Evolutionary conservation across 2,329 filamentous ascomycete genomes (phyloP).

Genomic region (Colletotrichum trifolii): DNA sequence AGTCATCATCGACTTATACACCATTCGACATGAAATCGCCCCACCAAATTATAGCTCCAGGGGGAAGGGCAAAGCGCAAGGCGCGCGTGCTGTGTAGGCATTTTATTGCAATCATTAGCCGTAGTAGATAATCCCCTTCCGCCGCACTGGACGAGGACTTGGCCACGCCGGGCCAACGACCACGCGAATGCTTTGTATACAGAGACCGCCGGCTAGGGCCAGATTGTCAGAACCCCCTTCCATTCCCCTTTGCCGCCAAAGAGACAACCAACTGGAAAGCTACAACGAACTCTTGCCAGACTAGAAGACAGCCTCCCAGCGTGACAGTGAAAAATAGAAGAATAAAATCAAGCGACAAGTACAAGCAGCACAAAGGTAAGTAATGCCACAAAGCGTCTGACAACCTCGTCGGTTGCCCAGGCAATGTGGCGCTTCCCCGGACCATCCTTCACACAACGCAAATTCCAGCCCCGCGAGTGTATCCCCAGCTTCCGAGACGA

Average conservation of each 20-base stretch:
- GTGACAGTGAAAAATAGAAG: constrained; percentile 18
- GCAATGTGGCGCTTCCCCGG: constrained; percentile 2
- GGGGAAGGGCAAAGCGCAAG: neutral
- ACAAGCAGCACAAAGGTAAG: constrained; percentile 24
- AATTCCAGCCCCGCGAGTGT: constrained; percentile 14
- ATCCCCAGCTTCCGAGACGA: constrained; percentile 5
- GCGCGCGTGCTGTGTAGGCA: neutral
- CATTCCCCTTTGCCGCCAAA: constrained; percentile 1
- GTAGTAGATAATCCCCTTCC: constrained; percentile 8
- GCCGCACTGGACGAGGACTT: constrained; percentile 5
- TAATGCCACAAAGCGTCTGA: neutral
- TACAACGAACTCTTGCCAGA: constrained; percentile 2
- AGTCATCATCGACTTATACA: too few species aligned
- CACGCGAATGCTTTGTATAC: constrained; percentile 10
- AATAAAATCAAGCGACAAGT: constrained; percentile 21
- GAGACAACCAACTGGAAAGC: constrained; percentile 13
- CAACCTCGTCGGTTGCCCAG: neutral
- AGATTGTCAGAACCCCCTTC: constrained; percentile 4
- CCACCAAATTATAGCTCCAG: too few species aligned
- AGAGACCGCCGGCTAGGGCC: constrained; percentile 17
- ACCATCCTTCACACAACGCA: neutral
- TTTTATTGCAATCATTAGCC: constrained; percentile 18
- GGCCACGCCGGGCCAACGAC: constrained; percentile 8
- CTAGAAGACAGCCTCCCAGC: constrained; percentile 1
- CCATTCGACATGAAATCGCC: too few species aligned